A percentile compares a stretch with the other conserved stretches of the same genome.
Evolutionary conservation across 768 basidiomycete genomes (phyloP).

Genomic region (Boletus reticuloceps): DNA sequence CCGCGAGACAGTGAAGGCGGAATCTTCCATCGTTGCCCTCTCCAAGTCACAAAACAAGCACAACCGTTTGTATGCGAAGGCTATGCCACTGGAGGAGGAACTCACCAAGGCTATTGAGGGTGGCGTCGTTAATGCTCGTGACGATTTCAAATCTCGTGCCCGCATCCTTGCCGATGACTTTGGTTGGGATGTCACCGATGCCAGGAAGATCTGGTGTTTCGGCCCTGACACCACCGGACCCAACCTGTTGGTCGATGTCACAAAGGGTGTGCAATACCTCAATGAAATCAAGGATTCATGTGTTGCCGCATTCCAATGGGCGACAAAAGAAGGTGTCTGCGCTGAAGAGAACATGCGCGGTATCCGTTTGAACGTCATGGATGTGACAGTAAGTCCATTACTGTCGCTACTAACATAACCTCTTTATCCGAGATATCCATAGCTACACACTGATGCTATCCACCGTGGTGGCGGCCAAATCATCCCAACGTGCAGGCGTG

Average conservation of each 20-base stretch:
- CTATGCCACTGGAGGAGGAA: constrained; percentile 91
- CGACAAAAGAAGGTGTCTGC: constrained; percentile 95
- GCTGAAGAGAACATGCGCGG: constrained; percentile 99
- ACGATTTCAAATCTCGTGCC: constrained; percentile 97
- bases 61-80: constrained; percentile 96
- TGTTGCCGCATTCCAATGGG: constrained; percentile 99
- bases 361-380: constrained; percentile 91
- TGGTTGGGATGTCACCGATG: constrained; percentile 99
- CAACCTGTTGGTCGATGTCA: constrained; percentile 95
- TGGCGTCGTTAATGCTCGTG: constrained; percentile 84
- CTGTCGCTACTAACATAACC: background rate
- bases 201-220: constrained; percentile 99
- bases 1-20: constrained; percentile 94
- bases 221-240: constrained; percentile 97
- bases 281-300: constrained; percentile 99
- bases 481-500: constrained; percentile 96
- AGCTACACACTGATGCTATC: constrained; percentile 98
- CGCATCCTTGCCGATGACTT: constrained; percentile 94
- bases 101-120: constrained; percentile 88
- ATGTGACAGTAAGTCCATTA: constrained; percentile 75
- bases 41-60: constrained; percentile 99
- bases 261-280: constrained; percentile 98
- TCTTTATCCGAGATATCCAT: constrained; percentile 3
- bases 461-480: constrained; percentile 99
- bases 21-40: constrained; percentile 93